Conservation (phyloP, 23 red algal genomes). For the Cyanidiococcus yangmingshanensis region DNA sequence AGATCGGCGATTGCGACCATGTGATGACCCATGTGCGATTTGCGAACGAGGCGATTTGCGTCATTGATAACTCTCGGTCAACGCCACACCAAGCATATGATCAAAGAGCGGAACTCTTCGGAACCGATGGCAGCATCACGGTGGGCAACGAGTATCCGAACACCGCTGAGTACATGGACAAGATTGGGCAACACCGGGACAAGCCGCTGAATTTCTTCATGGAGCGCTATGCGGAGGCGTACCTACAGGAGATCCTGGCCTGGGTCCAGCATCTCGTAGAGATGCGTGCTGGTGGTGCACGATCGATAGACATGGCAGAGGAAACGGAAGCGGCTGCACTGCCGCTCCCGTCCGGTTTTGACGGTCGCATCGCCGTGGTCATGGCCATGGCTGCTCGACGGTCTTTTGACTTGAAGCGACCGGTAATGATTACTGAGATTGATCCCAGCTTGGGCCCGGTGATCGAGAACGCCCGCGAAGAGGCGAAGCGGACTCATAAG, state of each 20-base stretch:
- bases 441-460: not conserved
- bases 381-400: slow-evolving; percentile 61
- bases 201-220: slow-evolving; percentile 93
- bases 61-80: slow-evolving; percentile 65
- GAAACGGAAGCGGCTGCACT: not conserved
- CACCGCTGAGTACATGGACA: slow-evolving; percentile 42
- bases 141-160: slow-evolving; percentile 72
- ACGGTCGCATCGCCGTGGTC: slow-evolving; percentile 76
- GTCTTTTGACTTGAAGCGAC: slow-evolving; percentile 64
- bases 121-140: slow-evolving; percentile 40
- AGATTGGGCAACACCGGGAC: slow-evolving; percentile 30
- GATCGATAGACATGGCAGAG: no score
- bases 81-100: slow-evolving; percentile 72
- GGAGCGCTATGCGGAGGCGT: slow-evolving; percentile 87
- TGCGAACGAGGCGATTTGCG: slow-evolving; percentile 71
- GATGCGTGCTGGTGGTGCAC: not conserved
- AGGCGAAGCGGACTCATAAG: no score
- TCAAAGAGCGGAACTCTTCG: slow-evolving; percentile 76
- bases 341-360: slow-evolving; percentile 36
- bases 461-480: not conserved
- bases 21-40: slow-evolving; percentile 51
- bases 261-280: slow-evolving; percentile 12
- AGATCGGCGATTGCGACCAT: slow-evolving; percentile 56
- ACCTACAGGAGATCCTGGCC: slow-evolving; percentile 59
- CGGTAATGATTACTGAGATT: slow-evolving; percentile 59